These are phyloP conservation scores for Rauvolfia tetraphylla DNA, from an alignment of 257 asterid species.

Conservation along the genomic window DNA sequence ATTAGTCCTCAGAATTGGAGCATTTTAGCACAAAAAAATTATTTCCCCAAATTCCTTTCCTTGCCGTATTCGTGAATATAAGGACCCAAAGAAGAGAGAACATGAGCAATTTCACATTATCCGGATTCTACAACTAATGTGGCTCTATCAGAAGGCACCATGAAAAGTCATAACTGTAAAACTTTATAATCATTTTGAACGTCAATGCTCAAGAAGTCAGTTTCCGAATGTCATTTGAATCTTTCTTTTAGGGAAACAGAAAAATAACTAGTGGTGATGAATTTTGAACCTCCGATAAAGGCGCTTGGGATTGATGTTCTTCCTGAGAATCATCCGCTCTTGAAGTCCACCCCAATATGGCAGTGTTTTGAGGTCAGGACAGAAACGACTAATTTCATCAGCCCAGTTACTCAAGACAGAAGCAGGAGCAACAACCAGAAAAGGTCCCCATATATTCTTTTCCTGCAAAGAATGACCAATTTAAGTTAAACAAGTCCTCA, in stretches of 20 bases:
- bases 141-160: not conserved
- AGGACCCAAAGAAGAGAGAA: not conserved
- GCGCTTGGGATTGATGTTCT: slow-evolving; percentile 95
- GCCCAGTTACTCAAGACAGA: slow-evolving; percentile 98
- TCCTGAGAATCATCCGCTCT: slow-evolving; percentile 84
- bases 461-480: slow-evolving; percentile 46
- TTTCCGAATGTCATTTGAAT: not conserved
- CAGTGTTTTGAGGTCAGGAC: slow-evolving; percentile 94
- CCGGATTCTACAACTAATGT: too few relatives aligned
- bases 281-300: slow-evolving; percentile 77
- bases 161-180: not conserved
- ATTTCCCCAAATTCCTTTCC: not conserved
- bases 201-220: not conserved
- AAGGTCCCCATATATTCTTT: slow-evolving; percentile 99
- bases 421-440: slow-evolving; percentile 97
- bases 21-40: not conserved
- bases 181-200: not conserved
- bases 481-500: slow-evolving; percentile 21
- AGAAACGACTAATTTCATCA: slow-evolving; percentile 94
- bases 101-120: too few relatives aligned
- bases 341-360: slow-evolving; percentile 96
- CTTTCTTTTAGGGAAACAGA: not conserved
- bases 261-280: slow-evolving; percentile 1
- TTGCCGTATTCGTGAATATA: not conserved
- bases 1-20: not conserved